Percentiles rank a stretch among this genome's conserved stretches.
These are phyloP conservation scores for Coemansia sp. DNA, from an alignment of 192 early-diverging fungal species.

Conservation along the genomic window DNA sequence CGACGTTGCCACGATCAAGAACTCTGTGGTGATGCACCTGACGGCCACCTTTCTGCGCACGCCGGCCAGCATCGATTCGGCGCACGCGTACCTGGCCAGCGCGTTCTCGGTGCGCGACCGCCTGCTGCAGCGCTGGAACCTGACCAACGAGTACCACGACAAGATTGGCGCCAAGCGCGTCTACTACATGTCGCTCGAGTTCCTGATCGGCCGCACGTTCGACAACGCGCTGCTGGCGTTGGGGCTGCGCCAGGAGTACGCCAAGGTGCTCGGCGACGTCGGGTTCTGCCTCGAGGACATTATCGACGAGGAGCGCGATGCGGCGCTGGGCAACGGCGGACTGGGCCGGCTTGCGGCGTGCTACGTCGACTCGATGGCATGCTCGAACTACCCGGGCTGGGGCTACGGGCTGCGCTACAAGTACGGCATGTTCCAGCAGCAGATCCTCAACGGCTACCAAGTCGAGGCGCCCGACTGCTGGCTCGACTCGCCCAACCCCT, in stretches of 20 bases:
- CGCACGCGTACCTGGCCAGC: conserved; percentile 90
- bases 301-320: conserved; percentile 93
- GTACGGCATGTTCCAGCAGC: conserved; percentile 99
- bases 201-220: conserved; percentile 94
- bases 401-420: conserved; percentile 98
- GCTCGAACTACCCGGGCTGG: conserved; percentile 93
- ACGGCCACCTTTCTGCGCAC: conserved; percentile 90
- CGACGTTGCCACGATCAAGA: conserved; percentile 75
- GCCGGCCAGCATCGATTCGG: conserved; percentile 90
- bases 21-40: conserved; percentile 88
- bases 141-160: conserved; percentile 85
- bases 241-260: conserved; percentile 79
- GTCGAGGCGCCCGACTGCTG: conserved; percentile 96
- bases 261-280: conserved; percentile 65
- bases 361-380: conserved; percentile 97
- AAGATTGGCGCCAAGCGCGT: conserved; percentile 85
- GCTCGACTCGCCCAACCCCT: conserved; percentile 96
- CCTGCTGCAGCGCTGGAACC: conserved; percentile 93
- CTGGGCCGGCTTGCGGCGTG: conserved; percentile 97
- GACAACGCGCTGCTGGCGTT: conserved; percentile 96
- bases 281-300: conserved; percentile 95
- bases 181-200: conserved; percentile 98
- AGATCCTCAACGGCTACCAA: conserved; percentile 95
- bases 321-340: conserved; percentile 97
- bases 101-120: conserved; percentile 93